Evolutionary conservation across 371 early-diverging fungal species (phyloP).

Genomic region (Actinomucor elegans): DNA sequence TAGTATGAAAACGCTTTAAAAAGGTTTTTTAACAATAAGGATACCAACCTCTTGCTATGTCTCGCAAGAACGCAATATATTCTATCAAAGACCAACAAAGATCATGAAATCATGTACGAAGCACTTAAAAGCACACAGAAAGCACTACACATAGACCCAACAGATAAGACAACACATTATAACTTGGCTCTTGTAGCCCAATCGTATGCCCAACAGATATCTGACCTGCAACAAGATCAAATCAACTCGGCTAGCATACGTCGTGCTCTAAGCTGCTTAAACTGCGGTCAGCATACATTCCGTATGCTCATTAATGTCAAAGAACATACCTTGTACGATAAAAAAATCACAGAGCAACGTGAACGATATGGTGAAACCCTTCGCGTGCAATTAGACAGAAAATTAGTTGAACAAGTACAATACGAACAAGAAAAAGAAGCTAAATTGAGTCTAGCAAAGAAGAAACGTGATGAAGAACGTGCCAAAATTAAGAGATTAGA

Average conservation of each 20-base stretch:
- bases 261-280: slow-evolving; percentile 57
- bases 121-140: slow-evolving; percentile 63
- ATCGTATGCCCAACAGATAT: slow-evolving; percentile 76
- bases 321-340: slow-evolving; percentile 62
- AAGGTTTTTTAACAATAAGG: slow-evolving; percentile 55
- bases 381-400: slow-evolving; percentile 53
- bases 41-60: slow-evolving; percentile 63
- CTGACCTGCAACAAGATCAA: slow-evolving; percentile 65
- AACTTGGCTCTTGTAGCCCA: slow-evolving; percentile 87
- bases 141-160: slow-evolving; percentile 55
- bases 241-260: slow-evolving; percentile 58
- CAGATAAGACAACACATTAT: slow-evolving; percentile 66
- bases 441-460: slow-evolving; percentile 47
- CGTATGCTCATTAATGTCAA: slow-evolving; percentile 51
- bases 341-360: slow-evolving; percentile 65
- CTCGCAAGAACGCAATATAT: slow-evolving; percentile 84
- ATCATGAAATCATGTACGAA: slow-evolving; percentile 63
- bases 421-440: slow-evolving; percentile 53
- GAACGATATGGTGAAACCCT: slow-evolving; percentile 67
- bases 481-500: slow-evolving; percentile 22
- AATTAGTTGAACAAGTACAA: slow-evolving; percentile 59
- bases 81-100: slow-evolving; percentile 72
- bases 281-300: slow-evolving; percentile 58
- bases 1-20: slow-evolving; percentile 70
- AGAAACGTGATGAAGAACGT: slow-evolving; percentile 43